Evolutionary conservation across 2,329 filamentous ascomycete genomes (phyloP).

Genomic region (Tolypocladium inflatum): DNA sequence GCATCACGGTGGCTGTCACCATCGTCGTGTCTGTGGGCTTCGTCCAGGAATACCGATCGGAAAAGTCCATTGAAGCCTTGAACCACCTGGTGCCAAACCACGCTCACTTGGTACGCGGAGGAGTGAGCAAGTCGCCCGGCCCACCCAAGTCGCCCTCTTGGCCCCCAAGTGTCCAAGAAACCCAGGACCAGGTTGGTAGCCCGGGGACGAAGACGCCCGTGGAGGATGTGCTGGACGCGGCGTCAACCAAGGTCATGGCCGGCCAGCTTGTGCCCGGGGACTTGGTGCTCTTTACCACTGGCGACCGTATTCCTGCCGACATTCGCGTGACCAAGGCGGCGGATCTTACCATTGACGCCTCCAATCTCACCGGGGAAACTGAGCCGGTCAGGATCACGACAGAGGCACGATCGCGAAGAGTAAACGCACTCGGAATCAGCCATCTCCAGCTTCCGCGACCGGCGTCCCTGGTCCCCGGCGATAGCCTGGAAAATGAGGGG

Average conservation of each 20-base stretch:
- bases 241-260: constrained; percentile 79
- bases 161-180: constrained; percentile 34
- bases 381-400: constrained; percentile 77
- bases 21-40: constrained; percentile 97
- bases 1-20: constrained; percentile 90
- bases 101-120: constrained; percentile 78
- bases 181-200: constrained; percentile 30
- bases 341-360: constrained; percentile 90
- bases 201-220: constrained; percentile 48
- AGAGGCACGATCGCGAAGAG: constrained; percentile 37
- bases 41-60: constrained; percentile 92
- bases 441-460: constrained; percentile 19
- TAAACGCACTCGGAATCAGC: constrained; percentile 16
- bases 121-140: constrained; percentile 24
- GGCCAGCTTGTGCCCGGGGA: constrained; percentile 84
- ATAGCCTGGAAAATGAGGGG: constrained; percentile 47
- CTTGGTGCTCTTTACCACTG: constrained; percentile 86
- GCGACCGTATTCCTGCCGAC: constrained; percentile 92
- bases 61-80: constrained; percentile 92
- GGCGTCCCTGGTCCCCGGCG: constrained; percentile 31
- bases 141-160: constrained; percentile 31
- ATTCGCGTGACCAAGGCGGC: constrained; percentile 86
- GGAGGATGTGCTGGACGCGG: constrained; percentile 56
- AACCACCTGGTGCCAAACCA: constrained; percentile 91
- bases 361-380: constrained; percentile 93